Evolutionary conservation across 371 early-diverging fungal species (phyloP).

Genomic region (Nematocida minor): DNA sequence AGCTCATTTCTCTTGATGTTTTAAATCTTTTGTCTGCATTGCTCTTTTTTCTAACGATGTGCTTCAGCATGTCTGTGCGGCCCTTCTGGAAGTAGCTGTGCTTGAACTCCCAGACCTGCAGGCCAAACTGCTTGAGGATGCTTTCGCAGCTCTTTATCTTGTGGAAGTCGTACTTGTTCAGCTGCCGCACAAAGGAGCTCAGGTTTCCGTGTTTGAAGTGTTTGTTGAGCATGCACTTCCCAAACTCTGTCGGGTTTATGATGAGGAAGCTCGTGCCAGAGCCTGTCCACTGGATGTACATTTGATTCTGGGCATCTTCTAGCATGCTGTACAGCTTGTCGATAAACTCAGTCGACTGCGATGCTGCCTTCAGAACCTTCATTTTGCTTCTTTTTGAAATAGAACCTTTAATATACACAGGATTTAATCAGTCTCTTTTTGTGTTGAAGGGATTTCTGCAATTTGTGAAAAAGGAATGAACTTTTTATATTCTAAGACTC

Average conservation of each 20-base stretch:
- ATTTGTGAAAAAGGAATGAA: conserved; percentile 8
- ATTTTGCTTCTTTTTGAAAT: conserved; percentile 13
- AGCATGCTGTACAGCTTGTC: conserved; percentile 64
- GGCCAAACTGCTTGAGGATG: conserved; percentile 47
- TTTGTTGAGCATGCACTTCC: conserved; percentile 71
- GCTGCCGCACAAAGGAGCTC: conserved; percentile 81
- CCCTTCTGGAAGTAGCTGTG: conserved; percentile 59
- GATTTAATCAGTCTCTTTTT: conserved; percentile 41
- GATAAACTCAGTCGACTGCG: conserved; percentile 54
- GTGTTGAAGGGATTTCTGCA: not conserved
- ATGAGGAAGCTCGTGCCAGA: conserved; percentile 76
- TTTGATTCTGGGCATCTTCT: conserved; percentile 50
- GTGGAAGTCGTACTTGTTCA: conserved; percentile 89
- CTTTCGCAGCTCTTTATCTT: conserved; percentile 67
- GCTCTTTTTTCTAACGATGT: conserved; percentile 61
- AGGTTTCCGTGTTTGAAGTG: conserved; percentile 85
- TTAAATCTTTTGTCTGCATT: conserved; percentile 47
- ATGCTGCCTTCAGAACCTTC: conserved; percentile 6
- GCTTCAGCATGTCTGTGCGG: conserved; percentile 51
- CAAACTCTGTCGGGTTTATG: conserved; percentile 71
- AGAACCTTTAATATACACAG: conserved; percentile 47
- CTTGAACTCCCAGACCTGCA: conserved; percentile 60
- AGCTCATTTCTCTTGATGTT: conserved; percentile 25
- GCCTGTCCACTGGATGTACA: conserved; percentile 68
- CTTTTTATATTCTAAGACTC: not conserved